These are phyloP conservation scores for Furcasterigmium sp. DNA, from an alignment of 2,329 filamentous ascomycete genomes.

Conservation along the genomic window DNA sequence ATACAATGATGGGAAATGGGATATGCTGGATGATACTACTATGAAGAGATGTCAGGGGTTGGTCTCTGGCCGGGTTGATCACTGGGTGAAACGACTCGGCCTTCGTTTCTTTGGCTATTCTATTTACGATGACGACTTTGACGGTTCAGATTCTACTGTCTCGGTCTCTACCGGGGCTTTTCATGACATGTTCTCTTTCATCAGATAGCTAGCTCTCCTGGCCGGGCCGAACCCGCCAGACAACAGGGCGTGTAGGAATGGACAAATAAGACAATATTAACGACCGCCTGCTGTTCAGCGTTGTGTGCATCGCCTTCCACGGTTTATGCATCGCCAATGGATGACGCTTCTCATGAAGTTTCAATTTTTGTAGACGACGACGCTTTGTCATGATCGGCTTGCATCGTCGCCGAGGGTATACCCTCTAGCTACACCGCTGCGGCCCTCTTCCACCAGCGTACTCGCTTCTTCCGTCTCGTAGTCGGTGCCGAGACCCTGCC, in stretches of 20 bases:
- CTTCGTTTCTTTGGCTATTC: too few relatives aligned
- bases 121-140: conserved; percentile 9
- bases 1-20: conserved; percentile 3
- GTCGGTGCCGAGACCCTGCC: conserved; percentile 88
- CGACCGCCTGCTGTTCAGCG: too few relatives aligned
- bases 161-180: neutral
- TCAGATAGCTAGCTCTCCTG: too few relatives aligned
- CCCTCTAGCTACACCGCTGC: conserved; percentile 81
- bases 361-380: neutral
- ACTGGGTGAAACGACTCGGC: too few relatives aligned
- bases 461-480: conserved; percentile 58
- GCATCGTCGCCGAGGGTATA: conserved; percentile 68
- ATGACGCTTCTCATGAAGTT: neutral
- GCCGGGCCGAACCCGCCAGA: too few relatives aligned
- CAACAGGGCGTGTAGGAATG: neutral
- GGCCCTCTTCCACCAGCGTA: conserved; percentile 75
- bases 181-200: neutral
- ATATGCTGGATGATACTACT: neutral
- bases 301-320: too few relatives aligned
- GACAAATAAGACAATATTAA: too few relatives aligned
- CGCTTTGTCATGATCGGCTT: conserved; percentile 20
- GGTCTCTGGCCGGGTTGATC: too few relatives aligned
- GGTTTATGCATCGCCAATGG: too few relatives aligned
- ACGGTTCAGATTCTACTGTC: conserved; percentile 1
- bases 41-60: too few relatives aligned